Base-by-base conservation (phyloP, 1,284 basidiomycete species). In the Trametes pubescens region DNA sequence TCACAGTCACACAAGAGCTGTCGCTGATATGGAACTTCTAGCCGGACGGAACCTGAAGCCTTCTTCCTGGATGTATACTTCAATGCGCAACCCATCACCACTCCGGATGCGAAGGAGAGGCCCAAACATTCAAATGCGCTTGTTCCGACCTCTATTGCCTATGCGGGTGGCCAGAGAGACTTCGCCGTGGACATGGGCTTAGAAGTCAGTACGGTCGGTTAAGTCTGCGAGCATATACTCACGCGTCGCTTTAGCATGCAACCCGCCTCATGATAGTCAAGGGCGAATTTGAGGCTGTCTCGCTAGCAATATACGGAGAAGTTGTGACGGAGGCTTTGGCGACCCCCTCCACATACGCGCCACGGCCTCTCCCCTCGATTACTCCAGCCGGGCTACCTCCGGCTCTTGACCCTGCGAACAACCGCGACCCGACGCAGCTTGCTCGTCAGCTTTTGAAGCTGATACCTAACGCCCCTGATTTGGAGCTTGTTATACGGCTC, bases 241-340 rank as follows among this genome's bases (percentile, higher is more conserved):
- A 55, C 57, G 32, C 60, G 34, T 66, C 22, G 6, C 38, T 44
- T 16, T 72, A 93, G 91, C 86, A 86, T 72, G 85, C 88, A 2
- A 93, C 91, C 24, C 88, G 92, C 57, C 79, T 94, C 29, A 87
- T 94, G 83, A 90, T 93, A 62, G 81, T 94, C 66, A 87, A 87
- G 72, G 92, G 91, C 34, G 78, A 82, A 34, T 93, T 92, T 72
- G 77, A 85, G 56, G 80, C 78, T 62, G 77, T 92, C 24, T 91
- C 91, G 5, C 78, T 91, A 69, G 89, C 89, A 43, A 83, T 91
- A 51, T 91, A 91, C 70, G 90, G 90, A 34, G 81, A 87, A 32
- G 69, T 84, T 14, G 79, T 83, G 22, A 73, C 82, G 34, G 79
- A 81, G 52, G 55, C 66, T 9, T 62, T 73, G 6, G 53, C 69